A percentile compares a stretch with the other conserved stretches of the same genome.
phyloP scores from a whole-genome alignment of 2,329 filamentous ascomycete genomes.

The Colletotrichum sp. region DNA sequence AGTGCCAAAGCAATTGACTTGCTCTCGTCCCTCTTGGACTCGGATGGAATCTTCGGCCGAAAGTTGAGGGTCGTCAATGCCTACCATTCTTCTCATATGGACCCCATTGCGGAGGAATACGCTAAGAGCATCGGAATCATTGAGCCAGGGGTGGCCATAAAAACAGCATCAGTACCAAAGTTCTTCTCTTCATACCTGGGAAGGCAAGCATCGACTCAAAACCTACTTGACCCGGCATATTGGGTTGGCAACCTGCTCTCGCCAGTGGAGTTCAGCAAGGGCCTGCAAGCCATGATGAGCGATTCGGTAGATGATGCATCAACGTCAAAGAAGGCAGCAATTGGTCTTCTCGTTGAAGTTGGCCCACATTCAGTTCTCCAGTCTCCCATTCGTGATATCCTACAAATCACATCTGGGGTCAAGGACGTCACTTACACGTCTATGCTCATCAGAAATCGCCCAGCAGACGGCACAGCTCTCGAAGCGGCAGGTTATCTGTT shows the following conservation, averaged over 20 bases:
- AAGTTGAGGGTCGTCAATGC: constrained; percentile 23
- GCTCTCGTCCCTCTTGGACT: constrained; percentile 25
- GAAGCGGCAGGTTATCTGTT: background rate
- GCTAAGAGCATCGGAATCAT: background rate
- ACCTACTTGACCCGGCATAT: background rate
- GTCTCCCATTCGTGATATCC: background rate
- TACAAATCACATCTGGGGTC: too few relatives aligned
- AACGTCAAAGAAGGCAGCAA: background rate
- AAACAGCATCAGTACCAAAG: background rate
- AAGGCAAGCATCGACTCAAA: background rate
- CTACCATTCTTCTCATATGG: constrained; percentile 25
- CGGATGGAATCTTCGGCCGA: constrained; percentile 1
- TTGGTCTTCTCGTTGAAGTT: background rate
- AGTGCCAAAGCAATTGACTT: constrained; percentile 25
- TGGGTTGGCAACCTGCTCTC: background rate
- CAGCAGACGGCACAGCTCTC: background rate
- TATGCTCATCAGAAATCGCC: background rate
- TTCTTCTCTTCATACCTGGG: background rate
- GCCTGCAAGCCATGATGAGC: background rate
- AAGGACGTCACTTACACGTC: background rate
- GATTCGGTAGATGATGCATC: background rate
- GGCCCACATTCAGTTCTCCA: background rate
- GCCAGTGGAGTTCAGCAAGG: background rate
- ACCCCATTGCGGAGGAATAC: constrained; percentile 26
- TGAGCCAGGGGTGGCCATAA: background rate